A percentile compares a stretch with the other conserved stretches of the same genome.
Evolutionary conservation across 2,329 filamentous ascomycete genomes (phyloP).

Genomic region (Coniochaeta pulveracea): DNA sequence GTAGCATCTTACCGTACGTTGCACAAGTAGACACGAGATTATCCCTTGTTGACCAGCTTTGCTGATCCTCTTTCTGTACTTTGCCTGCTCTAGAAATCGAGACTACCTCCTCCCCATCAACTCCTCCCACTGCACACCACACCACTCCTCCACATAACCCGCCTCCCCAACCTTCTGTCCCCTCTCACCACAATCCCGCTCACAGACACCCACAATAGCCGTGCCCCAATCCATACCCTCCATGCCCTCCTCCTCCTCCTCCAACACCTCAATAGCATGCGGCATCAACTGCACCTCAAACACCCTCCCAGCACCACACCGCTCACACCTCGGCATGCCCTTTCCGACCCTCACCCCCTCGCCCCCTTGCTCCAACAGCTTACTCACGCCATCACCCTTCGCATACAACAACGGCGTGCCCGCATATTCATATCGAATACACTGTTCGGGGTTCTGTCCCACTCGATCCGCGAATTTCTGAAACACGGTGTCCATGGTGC

Average conservation of each 20-base stretch:
- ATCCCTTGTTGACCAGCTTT: too few species aligned
- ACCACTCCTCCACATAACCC: conserved; percentile 89
- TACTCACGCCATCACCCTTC: conserved; percentile 63
- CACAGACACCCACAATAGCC: conserved; percentile 76
- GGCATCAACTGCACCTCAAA: conserved; percentile 93
- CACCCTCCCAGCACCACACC: conserved; percentile 62
- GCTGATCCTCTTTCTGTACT: too few species aligned
- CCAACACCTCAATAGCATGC: conserved; percentile 79
- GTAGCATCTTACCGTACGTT: too few species aligned
- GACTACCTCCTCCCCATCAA: conserved; percentile 25
- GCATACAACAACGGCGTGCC: conserved; percentile 71
- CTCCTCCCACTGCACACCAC: conserved; percentile 98
- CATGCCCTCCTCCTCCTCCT: conserved; percentile 58
- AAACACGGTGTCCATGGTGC: conserved; percentile 62
- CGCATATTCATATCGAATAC: conserved; percentile 68
- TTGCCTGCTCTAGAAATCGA: too few species aligned
- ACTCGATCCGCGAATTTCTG: conserved; percentile 71
- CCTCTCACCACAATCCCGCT: conserved; percentile 58
- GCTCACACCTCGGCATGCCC: conserved; percentile 62
- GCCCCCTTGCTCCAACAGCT: conserved; percentile 33
- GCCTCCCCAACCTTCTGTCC: conserved; percentile 49
- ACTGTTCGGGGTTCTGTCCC: conserved; percentile 71
- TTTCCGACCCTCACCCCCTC: conserved; percentile 11
- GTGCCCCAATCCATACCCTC: conserved; percentile 99
- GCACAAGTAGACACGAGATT: too few species aligned